Evolutionary conservation across 345 rosid genomes (phyloP).

Genomic region (Hypericum androsaemum): DNA sequence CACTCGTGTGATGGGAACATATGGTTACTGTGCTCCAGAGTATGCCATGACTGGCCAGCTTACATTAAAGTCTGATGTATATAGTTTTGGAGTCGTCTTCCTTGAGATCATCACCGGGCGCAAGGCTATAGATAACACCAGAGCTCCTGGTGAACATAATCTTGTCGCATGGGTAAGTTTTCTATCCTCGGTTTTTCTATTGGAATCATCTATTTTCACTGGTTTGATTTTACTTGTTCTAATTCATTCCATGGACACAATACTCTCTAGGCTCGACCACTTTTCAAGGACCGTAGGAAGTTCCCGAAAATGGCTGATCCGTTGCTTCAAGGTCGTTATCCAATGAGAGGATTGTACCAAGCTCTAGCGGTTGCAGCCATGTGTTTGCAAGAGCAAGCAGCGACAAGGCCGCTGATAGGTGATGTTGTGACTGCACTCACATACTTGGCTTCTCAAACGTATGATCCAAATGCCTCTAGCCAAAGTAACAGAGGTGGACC

Average conservation of each 20-base stretch:
- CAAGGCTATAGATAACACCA: slow-evolving; percentile 80
- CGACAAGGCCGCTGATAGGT: slow-evolving; percentile 86
- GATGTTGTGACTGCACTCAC: slow-evolving; percentile 96
- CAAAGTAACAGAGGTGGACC: slow-evolving; percentile 66
- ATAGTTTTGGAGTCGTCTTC: slow-evolving; percentile 96
- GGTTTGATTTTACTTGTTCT: slow-evolving; percentile 1
- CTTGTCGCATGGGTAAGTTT: slow-evolving; percentile 90
- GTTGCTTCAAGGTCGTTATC: slow-evolving; percentile 72
- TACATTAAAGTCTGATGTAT: slow-evolving; percentile 89
- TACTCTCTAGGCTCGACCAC: slow-evolving; percentile 70
- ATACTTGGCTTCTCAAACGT: slow-evolving; percentile 88
- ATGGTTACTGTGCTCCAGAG: slow-evolving; percentile 98
- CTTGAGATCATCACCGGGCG: slow-evolving; percentile 94
- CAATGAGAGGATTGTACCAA: slow-evolving; percentile 92
- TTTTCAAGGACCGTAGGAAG: slow-evolving; percentile 91
- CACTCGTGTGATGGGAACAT: slow-evolving; percentile 99
- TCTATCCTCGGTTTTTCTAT: slow-evolving; percentile 1
- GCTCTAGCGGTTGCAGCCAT: slow-evolving; percentile 98
- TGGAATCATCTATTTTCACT: neutral
- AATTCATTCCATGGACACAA: slow-evolving; percentile 12
- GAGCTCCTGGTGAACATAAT: slow-evolving; percentile 81
- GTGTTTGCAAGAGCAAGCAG: slow-evolving; percentile 98
- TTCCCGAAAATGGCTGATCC: slow-evolving; percentile 98
- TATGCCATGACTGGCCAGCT: slow-evolving; percentile 99
- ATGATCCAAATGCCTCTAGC: slow-evolving; percentile 51